Base-by-base conservation (phyloP, 176 grass and related monocot species). In the Leersia perrieri region DNA sequence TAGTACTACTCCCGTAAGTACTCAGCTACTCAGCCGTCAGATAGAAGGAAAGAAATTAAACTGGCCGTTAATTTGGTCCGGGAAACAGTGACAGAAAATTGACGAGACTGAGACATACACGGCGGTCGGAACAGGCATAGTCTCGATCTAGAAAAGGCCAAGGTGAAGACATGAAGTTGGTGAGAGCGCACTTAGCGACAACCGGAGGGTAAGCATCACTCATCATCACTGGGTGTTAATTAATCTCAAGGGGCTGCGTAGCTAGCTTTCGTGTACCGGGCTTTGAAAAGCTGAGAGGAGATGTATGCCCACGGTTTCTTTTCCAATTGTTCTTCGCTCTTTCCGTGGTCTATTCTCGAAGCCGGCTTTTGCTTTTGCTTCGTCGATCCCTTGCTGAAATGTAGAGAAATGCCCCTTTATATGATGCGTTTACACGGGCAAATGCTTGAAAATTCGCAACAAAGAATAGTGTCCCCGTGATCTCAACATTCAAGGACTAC, bases 281-380 rank as follows among this genome's bases (percentile, higher is more conserved):
- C 23, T 0, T 49, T 45, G 28, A 6, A 42, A 81, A 27, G 3
- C 20, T 33, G 18, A 10, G 33, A 40, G 26, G 11, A 58, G 58
- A 40, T 63, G 3, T 9, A 66, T 5, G 11, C 57, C 47, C 28
- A n/a, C 65, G 25, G 67, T 53, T 39, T 42, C 41, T 47, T 30
- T 38, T 33, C n/a, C 49, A 53, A n/a, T 1, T 53, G 49, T n/a
- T n/a, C 49, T 11, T 45, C 42, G 49, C 22, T 53, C 47, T 53
- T 53, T 53, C 49, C 49, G 49, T 53, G 49, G 20, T 80, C 25
- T n/a, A 20, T 53, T 47, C 73, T 70, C 38, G 36, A 63, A 83
- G 11, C 12, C 12, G 60, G 18, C 14, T 12, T 13, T 30, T n/a
- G 0, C 8, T 42, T 42, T 30, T 18, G 9, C 4, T 34, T 23